These are phyloP conservation scores for Mycena polygramma DNA, from an alignment of 768 basidiomycete species.

Conservation along the genomic window DNA sequence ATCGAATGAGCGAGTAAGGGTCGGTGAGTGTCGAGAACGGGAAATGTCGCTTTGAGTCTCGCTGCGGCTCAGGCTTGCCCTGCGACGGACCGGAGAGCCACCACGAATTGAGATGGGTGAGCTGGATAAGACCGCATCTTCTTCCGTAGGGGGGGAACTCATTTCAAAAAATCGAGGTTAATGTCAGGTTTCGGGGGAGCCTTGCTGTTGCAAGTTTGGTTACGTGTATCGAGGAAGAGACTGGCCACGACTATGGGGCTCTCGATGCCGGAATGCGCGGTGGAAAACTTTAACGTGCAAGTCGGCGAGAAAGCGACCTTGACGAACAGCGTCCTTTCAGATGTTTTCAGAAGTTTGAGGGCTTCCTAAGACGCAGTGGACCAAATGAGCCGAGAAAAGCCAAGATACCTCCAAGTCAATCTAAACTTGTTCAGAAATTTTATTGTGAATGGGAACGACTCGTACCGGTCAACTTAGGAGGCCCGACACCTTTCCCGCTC, in stretches of 20 bases:
- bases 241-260: conserved; percentile 13
- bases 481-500: no score
- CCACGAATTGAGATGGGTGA: conserved; percentile 60
- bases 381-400: background rate
- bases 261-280: conserved; percentile 8
- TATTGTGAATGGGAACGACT: background rate
- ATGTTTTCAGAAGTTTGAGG: background rate
- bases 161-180: conserved; percentile 40
- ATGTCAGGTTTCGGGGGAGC: background rate
- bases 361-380: background rate
- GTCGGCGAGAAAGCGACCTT: conserved; percentile 1
- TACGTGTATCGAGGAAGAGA: background rate
- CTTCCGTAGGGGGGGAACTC: conserved; percentile 55
- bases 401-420: background rate
- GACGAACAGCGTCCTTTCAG: background rate
- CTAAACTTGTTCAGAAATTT: background rate
- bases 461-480: background rate
- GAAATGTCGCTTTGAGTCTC: conserved; percentile 49
- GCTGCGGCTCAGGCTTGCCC: conserved; percentile 53
- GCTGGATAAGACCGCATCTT: conserved; percentile 46
- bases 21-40: conserved; percentile 71
- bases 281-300: conserved; percentile 8
- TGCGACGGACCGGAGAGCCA: conserved; percentile 56
- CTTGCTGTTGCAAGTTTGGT: conserved; percentile 4
- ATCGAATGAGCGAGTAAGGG: conserved; percentile 71